These are phyloP conservation scores for Pythium vanterpoolii DNA, from an alignment of 352 stramenopile genomes.

Conservation along the genomic window DNA sequence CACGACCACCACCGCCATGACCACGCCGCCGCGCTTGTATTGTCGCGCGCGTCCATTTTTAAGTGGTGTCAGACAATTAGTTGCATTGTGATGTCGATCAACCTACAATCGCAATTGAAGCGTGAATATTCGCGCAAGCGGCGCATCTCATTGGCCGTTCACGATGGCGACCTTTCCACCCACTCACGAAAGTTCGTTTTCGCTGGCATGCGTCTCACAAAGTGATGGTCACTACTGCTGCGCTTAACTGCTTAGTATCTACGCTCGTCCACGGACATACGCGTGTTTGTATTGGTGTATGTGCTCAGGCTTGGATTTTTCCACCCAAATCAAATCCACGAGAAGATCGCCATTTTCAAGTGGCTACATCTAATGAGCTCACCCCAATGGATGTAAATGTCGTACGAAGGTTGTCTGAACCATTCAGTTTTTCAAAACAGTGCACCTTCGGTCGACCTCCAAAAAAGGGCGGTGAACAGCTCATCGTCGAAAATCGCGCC, in stretches of 20 bases:
- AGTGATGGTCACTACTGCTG: neutral
- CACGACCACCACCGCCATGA: neutral
- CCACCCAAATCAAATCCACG: too few relatives aligned
- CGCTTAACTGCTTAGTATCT: too few relatives aligned
- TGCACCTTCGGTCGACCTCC: neutral
- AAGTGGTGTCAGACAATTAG: neutral
- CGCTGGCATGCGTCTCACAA: neutral
- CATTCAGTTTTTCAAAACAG: neutral
- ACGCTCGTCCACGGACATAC: too few relatives aligned
- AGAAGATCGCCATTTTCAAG: neutral
- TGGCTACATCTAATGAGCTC: conserved; percentile 3
- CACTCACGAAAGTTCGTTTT: neutral
- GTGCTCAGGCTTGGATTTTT: too few relatives aligned
- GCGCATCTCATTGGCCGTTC: neutral
- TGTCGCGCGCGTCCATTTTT: neutral
- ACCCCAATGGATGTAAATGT: neutral
- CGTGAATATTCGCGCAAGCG: conserved; percentile 9
- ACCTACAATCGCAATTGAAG: neutral
- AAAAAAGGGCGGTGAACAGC: neutral
- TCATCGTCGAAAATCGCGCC: neutral
- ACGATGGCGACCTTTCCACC: neutral
- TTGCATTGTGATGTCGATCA: conserved; percentile 5
- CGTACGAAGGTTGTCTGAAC: neutral
- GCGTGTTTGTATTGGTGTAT: too few relatives aligned
- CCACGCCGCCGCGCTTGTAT: neutral